Base-by-base conservation (phyloP, 2,329 filamentous ascomycete species). In the Scortechinia acanthostroma region DNA sequence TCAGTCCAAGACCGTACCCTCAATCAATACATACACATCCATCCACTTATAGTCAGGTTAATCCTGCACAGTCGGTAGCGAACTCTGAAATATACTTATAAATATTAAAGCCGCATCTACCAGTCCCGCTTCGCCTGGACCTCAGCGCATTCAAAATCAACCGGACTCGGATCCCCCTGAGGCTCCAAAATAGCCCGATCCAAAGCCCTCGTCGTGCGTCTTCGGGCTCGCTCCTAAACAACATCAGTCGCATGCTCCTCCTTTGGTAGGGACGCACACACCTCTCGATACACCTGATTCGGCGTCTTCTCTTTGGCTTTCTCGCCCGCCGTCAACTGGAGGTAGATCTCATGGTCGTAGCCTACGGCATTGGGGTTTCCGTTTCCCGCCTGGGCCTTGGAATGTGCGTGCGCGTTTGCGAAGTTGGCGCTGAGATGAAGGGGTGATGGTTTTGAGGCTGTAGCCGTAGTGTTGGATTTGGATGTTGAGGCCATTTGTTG, bases 241-340 rank as follows among this genome's bases (percentile, higher is more conserved):
- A 30, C n/a, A n/a, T 30, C n/a, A 30, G n/a, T 30, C 25, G n/a
- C 25, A 30, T 30, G n/a, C 25, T 30, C 25, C n/a, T 30, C 25
- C 10, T 30, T 10, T 30, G n/a, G n/a, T 10, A 30, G n/a, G 10
- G 10, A 30, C 10, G n/a, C 25, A 30, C 25, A 30, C 25, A 30
- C 25, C 25, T 30, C 25, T 10, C 25, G 25, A 30, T 30, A 30
- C 10, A 30, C 25, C 25, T 30, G 25, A 30, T 30, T 30, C 10
- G 25, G 10, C n/a, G 25, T 30, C 25, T 30, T 30, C n/a, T 10
- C n/a, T 10, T 10, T 10, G n/a, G 25, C 10, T n/a, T 30, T 30
- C 25, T n/a, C 25, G 10, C 25, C 25, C 10, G 25, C 25, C n/a
- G n/a, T 30, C n/a, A 30, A 30, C 25, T 30, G 25, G 25, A 30